Percentiles rank a stretch among this genome's conserved stretches.
Conservation (phyloP, 2,329 filamentous ascomycete species). For the Graphium sp. region DNA sequence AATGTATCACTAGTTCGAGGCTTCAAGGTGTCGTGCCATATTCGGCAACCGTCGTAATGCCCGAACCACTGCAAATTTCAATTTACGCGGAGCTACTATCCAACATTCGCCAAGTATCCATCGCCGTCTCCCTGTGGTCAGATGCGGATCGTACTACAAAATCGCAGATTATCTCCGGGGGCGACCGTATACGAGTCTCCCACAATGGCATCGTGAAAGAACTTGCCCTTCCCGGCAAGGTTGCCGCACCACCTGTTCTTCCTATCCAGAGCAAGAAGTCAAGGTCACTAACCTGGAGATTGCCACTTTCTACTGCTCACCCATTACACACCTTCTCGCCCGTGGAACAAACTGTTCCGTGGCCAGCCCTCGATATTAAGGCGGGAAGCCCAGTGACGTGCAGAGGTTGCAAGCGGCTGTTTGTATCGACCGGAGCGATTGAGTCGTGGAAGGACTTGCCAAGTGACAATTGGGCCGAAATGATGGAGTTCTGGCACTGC, state of each 20-base stretch:
- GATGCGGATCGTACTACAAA: slow-evolving; percentile 22
- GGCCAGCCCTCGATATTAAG: no score
- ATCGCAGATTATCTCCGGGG: slow-evolving; percentile 24
- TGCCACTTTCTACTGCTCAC: slow-evolving; percentile 20
- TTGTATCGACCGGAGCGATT: slow-evolving; percentile 22
- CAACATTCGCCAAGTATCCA: slow-evolving; percentile 47
- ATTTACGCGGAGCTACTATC: slow-evolving; percentile 49
- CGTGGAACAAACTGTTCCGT: no score
- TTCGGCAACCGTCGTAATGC: no score
- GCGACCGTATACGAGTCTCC: slow-evolving; percentile 25
- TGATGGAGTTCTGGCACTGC: slow-evolving; percentile 99
- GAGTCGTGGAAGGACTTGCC: slow-evolving; percentile 78
- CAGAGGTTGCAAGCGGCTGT: slow-evolving; percentile 10
- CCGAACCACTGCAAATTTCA: slow-evolving; percentile 1
- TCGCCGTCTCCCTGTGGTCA: slow-evolving; percentile 32
- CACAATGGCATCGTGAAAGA: slow-evolving; percentile 21
- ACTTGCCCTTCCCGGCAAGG: slow-evolving; percentile 24
- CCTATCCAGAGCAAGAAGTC: slow-evolving; percentile 16
- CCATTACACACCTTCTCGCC: neutral
- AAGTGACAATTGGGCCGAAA: slow-evolving; percentile 95
- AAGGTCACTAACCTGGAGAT: slow-evolving; percentile 31
- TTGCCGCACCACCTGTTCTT: slow-evolving; percentile 16
- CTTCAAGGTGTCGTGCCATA: no score
- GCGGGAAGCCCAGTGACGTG: slow-evolving; percentile 9
- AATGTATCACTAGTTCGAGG: no score